Conservation (phyloP, 108 stramenopile species). For the Cyclotella kingstonii region DNA sequence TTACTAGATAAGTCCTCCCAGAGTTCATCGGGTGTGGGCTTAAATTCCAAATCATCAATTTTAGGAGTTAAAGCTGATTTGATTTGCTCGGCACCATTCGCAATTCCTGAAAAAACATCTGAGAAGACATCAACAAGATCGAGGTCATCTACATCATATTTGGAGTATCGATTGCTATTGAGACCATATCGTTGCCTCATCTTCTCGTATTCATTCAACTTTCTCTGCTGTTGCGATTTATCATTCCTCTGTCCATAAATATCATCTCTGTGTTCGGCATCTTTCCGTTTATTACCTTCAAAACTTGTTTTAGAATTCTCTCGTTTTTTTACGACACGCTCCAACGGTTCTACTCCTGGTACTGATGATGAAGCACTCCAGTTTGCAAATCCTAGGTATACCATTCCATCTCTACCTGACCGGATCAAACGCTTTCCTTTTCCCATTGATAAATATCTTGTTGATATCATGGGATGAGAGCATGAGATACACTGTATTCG, state of each 20-base stretch:
- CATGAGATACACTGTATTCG: slow-evolving; percentile 64
- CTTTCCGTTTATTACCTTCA: not conserved
- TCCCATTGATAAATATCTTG: slow-evolving; percentile 34
- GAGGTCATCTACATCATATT: slow-evolving; percentile 51
- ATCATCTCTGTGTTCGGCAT: slow-evolving; percentile 33
- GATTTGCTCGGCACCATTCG: slow-evolving; percentile 45
- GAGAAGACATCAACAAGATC: slow-evolving; percentile 68
- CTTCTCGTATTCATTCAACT: slow-evolving; percentile 35
- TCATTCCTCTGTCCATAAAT: slow-evolving; percentile 14
- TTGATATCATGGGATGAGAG: slow-evolving; percentile 25
- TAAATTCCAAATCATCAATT: slow-evolving; percentile 66
- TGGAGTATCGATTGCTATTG: slow-evolving; percentile 13
- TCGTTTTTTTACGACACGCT: slow-evolving; percentile 21
- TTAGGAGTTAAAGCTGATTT: slow-evolving; percentile 62
- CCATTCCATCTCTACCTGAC: slow-evolving; percentile 41
- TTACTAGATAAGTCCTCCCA: slow-evolving; percentile 62
- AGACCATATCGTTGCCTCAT: not conserved
- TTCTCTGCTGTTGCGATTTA: not conserved
- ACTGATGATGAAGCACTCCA: slow-evolving; percentile 38
- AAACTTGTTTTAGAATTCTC: not conserved
- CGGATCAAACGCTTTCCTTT: slow-evolving; percentile 37
- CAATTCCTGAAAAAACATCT: slow-evolving; percentile 44
- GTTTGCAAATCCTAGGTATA: slow-evolving; percentile 47
- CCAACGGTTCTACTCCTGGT: slow-evolving; percentile 38
- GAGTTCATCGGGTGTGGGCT: slow-evolving; percentile 69